Evolutionary conservation across 352 stramenopile genomes (phyloP), one percentile per base, ranked within the genome.

Genomic region (Pilasporangium apinafurcum): DNA sequence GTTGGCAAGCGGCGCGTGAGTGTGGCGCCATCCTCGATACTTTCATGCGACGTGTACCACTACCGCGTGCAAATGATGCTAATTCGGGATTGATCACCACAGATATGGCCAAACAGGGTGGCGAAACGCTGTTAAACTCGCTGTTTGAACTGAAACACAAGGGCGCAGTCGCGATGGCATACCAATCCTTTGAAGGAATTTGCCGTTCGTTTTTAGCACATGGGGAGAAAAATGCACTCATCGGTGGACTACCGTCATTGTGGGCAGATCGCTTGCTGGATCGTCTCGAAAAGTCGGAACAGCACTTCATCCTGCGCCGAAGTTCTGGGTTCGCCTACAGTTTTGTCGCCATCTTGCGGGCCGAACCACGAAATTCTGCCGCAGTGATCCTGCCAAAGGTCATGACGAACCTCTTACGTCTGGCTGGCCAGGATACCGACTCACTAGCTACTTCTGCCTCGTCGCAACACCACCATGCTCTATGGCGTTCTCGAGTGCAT

Each of bases 111-210:
- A 51, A 72, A n/a, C 51, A 57, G 14, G 64, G 62, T 26, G 86
- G 83, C 12, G 79, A 92, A 38, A 74, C 67, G 37, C 61, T 95
- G 14, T 51, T 95, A 5, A 77, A 90, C 52, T 77, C 83, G 36
- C 53, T 96, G 13, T 88, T 93, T 45, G 74, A 86, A 29, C 65
- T 96, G 14, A 95, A 95, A 45, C 86, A 96, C 65, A 89, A 91
- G 47, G 86, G 86, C 2, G 84, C 83, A 0, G 78, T 96, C 18
- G 75, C 81, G n/a, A 91, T 57, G 37, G 78, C 79, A 20, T 86
- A 89, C 41, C 71, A 86, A 27, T 57, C 80, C 16, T 94, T 95
- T 33, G 84, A 96, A 49, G 80, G 77, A 32, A 63, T 96, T 16
- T 95, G 84, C 43, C 76, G 79, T 24, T 75, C 79, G 25, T 78